Evolutionary conservation across 306 rosid genomes (phyloP), one percentile per base, ranked within the genome.

Genomic region (Ormosia emarginata): DNA sequence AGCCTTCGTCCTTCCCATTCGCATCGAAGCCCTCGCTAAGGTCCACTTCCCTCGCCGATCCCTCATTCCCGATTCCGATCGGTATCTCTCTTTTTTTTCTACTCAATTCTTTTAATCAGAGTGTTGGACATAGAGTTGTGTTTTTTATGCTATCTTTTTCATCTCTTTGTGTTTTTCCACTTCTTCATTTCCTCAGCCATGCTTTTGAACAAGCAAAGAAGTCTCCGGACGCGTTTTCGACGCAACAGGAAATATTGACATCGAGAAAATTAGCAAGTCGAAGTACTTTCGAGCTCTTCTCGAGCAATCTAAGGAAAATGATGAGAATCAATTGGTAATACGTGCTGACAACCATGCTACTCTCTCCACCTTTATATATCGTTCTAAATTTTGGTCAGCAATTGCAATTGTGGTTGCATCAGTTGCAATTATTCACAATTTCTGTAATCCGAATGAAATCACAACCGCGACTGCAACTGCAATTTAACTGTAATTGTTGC

Each of bases 141-240:
- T 18, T 57, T 53, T 34, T 29, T 9, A 0, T 68, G 18, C 17
- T 44, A 1, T 18, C 18, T 10, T 43, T 8, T 10, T 70, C 6
- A 4, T 40, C 1, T 40, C 8, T 7, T 5, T 40, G 8, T 5
- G 8, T 40, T 5, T 40, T 40, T 40, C 67, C 18, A 46, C 43
- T 2, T 17, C 56, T 64, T 7, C 46, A 34, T 56, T 79, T 79
- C 32, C 9, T 58, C 44, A 95, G 99, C 13, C 89, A 77, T 86
- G 97, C 94, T 66, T 95, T 95, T 78, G 97, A 92, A 84, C 94
- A 86, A 82, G 98, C 91, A 77, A 92, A 89, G 84, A 90, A 75
- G 72, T 79, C 90, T 63, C 87, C 91, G 94, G 92, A 44, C 30
- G 77, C 15, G 67, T 90, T 75, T 93, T 95, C 84, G 77, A 88